These are phyloP conservation scores for Triticum aestivum DNA, from an alignment of 176 grass and related monocot species.

Conservation along the genomic window DNA sequence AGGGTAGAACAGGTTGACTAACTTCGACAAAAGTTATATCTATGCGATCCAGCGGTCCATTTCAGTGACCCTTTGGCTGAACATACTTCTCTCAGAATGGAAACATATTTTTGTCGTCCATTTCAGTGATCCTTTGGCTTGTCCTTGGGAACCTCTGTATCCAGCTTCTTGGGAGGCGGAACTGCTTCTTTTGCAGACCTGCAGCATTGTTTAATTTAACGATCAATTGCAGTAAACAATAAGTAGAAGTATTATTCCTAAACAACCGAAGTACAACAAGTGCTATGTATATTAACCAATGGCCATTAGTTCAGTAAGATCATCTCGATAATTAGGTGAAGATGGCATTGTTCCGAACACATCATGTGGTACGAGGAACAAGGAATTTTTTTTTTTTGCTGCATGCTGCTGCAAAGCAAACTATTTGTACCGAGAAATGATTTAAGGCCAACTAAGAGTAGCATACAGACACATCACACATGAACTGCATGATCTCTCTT, in stretches of 20 bases:
- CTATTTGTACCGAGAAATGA: background rate
- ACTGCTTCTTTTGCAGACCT: constrained; percentile 47
- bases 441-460: background rate
- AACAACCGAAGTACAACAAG: background rate
- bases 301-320: background rate
- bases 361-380: background rate
- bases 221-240: background rate
- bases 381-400: background rate
- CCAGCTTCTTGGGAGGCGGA: constrained; percentile 38
- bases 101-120: background rate
- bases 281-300: background rate
- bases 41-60: background rate
- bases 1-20: background rate
- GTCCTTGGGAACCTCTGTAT: constrained; percentile 37
- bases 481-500: background rate
- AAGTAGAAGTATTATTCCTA: background rate
- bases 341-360: background rate
- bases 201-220: background rate
- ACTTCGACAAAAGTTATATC: background rate
- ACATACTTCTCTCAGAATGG: background rate
- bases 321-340: background rate
- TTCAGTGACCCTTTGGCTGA: too few species aligned
- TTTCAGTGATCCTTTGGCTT: constrained; percentile 41
- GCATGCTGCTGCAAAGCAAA: background rate
- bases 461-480: background rate